These are phyloP conservation scores for Tylopilus rubrobrunneus DNA, from an alignment of 768 basidiomycete species.

Conservation along the genomic window DNA sequence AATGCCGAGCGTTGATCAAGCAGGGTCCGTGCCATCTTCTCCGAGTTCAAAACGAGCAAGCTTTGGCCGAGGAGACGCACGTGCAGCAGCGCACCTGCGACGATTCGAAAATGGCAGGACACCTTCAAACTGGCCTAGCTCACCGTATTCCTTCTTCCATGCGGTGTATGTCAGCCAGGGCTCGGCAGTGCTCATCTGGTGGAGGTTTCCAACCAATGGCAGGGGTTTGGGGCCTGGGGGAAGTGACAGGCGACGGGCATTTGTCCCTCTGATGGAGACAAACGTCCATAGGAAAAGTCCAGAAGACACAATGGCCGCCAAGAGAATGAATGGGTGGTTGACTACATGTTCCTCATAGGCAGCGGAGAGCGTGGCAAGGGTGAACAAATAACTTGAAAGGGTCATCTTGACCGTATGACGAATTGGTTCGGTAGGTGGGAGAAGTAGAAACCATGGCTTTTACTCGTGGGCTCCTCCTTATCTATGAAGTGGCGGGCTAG, in stretches of 20 bases:
- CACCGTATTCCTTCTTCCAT: conserved; percentile 34
- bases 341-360: not conserved
- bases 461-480: not conserved
- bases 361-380: not conserved
- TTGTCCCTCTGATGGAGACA: not conserved
- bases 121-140: not conserved
- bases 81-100: conserved; percentile 20
- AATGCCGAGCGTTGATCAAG: conserved; percentile 26
- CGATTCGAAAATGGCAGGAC: not conserved
- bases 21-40: conserved; percentile 23
- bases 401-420: not conserved
- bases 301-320: not conserved
- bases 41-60: conserved; percentile 27
- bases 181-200: conserved; percentile 17
- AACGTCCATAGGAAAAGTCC: conserved; percentile 4
- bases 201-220: conserved; percentile 28
- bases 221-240: conserved; percentile 32
- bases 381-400: not conserved
- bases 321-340: not conserved
- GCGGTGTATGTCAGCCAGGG: conserved; percentile 33
- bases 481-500: not conserved
- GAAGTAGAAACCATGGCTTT: not conserved
- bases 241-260: conserved; percentile 9
- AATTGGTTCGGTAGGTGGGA: not conserved
- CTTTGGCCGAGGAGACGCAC: conserved; percentile 22